A percentile compares a stretch with the other conserved stretches of the same genome.
These are phyloP conservation scores for Xylaria flabelliformis DNA, from an alignment of 495 filamentous ascomycete species.

Conservation along the genomic window DNA sequence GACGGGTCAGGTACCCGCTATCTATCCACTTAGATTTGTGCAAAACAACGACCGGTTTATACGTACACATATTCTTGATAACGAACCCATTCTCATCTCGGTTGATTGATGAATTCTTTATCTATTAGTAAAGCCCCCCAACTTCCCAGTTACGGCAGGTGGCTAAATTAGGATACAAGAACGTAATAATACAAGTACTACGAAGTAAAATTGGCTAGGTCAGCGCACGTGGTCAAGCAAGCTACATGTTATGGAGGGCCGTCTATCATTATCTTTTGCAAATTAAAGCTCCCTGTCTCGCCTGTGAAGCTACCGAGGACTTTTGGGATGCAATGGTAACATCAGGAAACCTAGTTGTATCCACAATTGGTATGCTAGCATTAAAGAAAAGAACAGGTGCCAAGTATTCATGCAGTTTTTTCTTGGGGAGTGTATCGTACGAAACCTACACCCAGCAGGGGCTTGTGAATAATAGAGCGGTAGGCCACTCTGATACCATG, in stretches of 20 bases:
- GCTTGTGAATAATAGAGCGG: neutral
- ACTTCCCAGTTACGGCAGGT: neutral
- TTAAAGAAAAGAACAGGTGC: neutral
- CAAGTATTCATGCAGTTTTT: neutral
- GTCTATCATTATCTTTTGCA: neutral
- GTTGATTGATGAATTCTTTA: neutral
- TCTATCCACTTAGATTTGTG: neutral
- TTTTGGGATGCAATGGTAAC: neutral
- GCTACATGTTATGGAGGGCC: neutral
- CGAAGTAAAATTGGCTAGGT: neutral
- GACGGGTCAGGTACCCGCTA: conserved; percentile 1
- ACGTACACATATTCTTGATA: neutral
- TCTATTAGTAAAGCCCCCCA: neutral
- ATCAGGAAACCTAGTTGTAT: neutral
- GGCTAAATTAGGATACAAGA: neutral
- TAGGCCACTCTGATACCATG: neutral
- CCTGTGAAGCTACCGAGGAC: neutral
- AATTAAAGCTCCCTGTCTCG: no score
- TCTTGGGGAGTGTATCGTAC: neutral
- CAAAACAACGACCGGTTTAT: no score
- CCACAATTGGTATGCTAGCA: neutral
- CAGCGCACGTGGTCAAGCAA: conserved; percentile 8
- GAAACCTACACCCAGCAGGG: neutral
- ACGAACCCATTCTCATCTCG: neutral
- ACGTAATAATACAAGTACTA: neutral